These are phyloP conservation scores for Exserohilum turcica DNA, from an alignment of 2,329 filamentous ascomycete species.

Conservation along the genomic window DNA sequence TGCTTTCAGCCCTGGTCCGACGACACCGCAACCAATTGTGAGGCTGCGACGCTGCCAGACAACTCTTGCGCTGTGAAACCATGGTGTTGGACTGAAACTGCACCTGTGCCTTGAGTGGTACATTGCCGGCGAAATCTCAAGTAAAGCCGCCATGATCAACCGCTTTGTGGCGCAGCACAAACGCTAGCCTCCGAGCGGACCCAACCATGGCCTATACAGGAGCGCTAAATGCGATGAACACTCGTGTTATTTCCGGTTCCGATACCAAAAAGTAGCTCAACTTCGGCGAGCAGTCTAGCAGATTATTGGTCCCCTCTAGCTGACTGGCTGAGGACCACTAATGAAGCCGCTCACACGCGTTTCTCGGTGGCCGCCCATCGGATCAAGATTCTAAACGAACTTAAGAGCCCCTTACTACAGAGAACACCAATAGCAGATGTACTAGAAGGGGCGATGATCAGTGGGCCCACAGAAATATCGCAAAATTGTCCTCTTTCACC, in stretches of 20 bases:
- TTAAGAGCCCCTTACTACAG: no score
- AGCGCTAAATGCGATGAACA: neutral
- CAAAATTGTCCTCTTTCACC: neutral
- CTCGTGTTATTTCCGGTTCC: neutral
- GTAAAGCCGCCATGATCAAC: neutral
- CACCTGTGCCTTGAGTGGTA: neutral
- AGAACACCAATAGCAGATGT: neutral
- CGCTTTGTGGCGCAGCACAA: neutral
- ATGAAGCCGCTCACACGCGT: neutral
- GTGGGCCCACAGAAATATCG: neutral
- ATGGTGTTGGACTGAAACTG: neutral
- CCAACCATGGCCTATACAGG: neutral
- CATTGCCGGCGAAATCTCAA: neutral
- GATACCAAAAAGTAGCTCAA: no score
- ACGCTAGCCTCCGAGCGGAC: neutral
- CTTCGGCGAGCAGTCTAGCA: no score
- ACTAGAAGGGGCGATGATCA: no score
- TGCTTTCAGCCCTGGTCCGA: no score
- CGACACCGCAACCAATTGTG: neutral
- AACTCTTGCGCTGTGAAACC: neutral
- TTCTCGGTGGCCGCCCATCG: no score
- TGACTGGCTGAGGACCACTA: neutral
- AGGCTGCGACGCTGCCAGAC: neutral
- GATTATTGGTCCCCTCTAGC: neutral
- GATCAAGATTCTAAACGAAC: no score